Evolutionary conservation across 1,284 basidiomycete genomes (phyloP), one percentile per base, ranked within the genome.

Genomic region (Heterobasidion annosum): DNA sequence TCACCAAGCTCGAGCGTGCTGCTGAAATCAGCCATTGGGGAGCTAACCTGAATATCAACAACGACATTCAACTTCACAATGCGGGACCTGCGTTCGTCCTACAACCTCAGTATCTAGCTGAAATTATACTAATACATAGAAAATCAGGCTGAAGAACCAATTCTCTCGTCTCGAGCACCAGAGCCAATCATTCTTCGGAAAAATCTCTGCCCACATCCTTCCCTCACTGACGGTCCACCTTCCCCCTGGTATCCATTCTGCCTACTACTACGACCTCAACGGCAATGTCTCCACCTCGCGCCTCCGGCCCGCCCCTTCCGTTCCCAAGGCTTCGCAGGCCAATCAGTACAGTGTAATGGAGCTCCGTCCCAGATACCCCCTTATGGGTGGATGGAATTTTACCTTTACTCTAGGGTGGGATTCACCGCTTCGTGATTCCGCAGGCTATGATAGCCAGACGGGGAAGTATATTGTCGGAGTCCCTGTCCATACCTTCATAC

Each of bases 21-120:
- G 93, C 89, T 1, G 94, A 99, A 72, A 84, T 99, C 61, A 94
- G 91, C 59, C 96, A 99, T 68, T 99, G 96, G 97, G 94, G 95
- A 45, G 83, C 85, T 51, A 98, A 96, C 68, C 69, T 99, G 45
- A 96, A 97, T 65, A 87, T 96, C 48, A 82, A 98, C 68, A 95
- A 99, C 69, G 82, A 90, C 49, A 82, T 98, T 57, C 68, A 81
- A 57, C 73, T 99, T 18, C 81, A 82, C 66, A 99, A 99, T 67
- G 86, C 85, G 56, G 96, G 96, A 0, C 91, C 96, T 12, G 69
- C 72, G 91, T 97, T 65, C 68, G 89, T 78, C 12, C 32, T 40
- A 9, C 32, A 34, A 13, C n/a, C n/a, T 12, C 15, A 6, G 15
- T 34, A n/a, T 37, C 48, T 15, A 25, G 47, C 32, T 32, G 16